These are phyloP conservation scores for Aspergillus indologenus DNA, from an alignment of 495 filamentous ascomycete genomes.

Conservation along the genomic window DNA sequence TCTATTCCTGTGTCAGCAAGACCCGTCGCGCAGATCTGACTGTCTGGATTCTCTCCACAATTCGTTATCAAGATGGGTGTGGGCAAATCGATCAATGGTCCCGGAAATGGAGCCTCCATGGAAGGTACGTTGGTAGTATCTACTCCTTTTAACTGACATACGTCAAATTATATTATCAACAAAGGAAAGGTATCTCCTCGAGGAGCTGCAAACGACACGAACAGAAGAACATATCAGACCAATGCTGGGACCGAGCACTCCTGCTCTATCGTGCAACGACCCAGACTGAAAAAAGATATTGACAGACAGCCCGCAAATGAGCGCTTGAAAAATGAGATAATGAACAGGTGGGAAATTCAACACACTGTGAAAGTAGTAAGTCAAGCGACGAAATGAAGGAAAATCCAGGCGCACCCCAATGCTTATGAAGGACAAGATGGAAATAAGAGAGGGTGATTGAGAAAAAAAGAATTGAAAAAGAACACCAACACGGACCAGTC, in stretches of 20 bases:
- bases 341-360: constrained; percentile 23
- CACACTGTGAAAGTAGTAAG: constrained; percentile 23
- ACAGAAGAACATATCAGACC: background rate
- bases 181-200: background rate
- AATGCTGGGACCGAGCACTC: constrained; percentile 2
- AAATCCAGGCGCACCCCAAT: constrained; percentile 30
- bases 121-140: background rate
- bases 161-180: constrained; percentile 1
- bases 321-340: constrained; percentile 10
- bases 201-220: background rate
- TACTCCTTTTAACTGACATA: background rate
- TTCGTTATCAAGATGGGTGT: too few species aligned
- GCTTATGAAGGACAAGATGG: constrained; percentile 23
- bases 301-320: constrained; percentile 1
- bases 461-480: constrained; percentile 22
- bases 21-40: too few species aligned
- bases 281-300: background rate
- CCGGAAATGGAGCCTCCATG: too few species aligned
- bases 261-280: background rate
- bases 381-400: constrained; percentile 20
- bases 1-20: too few species aligned
- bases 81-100: too few species aligned
- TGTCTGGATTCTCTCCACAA: too few species aligned
- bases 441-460: constrained; percentile 25
- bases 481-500: constrained; percentile 6